Conservation (phyloP, 1,284 basidiomycete species). For the Microbotryum saponariae region DNA sequence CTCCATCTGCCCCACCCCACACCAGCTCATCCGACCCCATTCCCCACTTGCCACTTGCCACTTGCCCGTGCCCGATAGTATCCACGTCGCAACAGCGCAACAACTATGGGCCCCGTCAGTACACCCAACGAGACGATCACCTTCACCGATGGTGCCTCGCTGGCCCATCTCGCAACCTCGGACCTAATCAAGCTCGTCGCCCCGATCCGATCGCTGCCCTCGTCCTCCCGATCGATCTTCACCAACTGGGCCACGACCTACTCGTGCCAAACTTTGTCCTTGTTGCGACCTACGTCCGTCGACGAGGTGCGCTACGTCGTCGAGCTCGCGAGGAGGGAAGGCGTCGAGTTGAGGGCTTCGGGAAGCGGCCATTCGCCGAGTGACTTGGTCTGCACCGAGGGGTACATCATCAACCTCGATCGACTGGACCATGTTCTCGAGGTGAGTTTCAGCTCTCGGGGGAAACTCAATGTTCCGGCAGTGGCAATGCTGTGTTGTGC, state of each 20-base stretch:
- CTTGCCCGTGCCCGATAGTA: too few relatives aligned
- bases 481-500: not conserved
- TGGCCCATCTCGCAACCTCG: conserved; percentile 1
- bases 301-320: conserved; percentile 68
- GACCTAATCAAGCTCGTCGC: conserved; percentile 4
- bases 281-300: conserved; percentile 70
- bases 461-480: too few relatives aligned
- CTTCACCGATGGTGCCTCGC: not conserved
- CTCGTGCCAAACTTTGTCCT: conserved; percentile 43
- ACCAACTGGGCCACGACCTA: conserved; percentile 52
- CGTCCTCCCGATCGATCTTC: conserved; percentile 34
- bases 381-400: conserved; percentile 70
- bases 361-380: conserved; percentile 89
- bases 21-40: too few relatives aligned
- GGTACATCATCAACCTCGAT: conserved; percentile 68
- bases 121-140: too few relatives aligned
- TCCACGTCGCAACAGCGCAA: too few relatives aligned
- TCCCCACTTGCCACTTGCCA: too few relatives aligned
- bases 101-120: too few relatives aligned
- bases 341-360: conserved; percentile 65
- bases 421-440: conserved; percentile 61
- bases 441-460: conserved; percentile 55
- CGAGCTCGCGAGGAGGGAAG: conserved; percentile 70
- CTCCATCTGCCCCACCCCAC: too few relatives aligned
- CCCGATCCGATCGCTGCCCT: conserved; percentile 8